Conservation (phyloP, 805 yeast species). For the Saccharomyces mikatae region DNA sequence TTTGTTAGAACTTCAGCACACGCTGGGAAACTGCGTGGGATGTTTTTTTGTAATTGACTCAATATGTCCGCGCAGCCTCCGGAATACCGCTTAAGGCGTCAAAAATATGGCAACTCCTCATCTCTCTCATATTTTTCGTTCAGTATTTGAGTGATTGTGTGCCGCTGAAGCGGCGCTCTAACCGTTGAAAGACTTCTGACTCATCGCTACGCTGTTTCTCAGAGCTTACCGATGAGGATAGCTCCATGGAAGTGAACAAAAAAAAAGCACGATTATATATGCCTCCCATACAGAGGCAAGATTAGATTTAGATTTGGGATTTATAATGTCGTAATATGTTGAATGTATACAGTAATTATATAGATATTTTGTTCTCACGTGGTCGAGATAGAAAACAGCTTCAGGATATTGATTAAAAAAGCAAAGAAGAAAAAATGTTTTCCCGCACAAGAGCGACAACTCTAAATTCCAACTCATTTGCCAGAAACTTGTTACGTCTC, state of each 20-base stretch:
- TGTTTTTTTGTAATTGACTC: neutral
- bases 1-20: neutral
- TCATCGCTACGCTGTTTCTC: neutral
- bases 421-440: slow-evolving; percentile 2
- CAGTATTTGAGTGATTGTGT: neutral
- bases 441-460: slow-evolving; percentile 1
- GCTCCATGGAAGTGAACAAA: neutral
- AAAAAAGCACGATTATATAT: neutral
- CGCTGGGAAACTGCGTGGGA: neutral
- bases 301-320: neutral
- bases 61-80: neutral
- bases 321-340: neutral
- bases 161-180: neutral
- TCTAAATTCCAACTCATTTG: neutral
- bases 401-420: neutral
- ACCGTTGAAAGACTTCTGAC: neutral
- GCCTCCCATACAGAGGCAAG: neutral
- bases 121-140: neutral
- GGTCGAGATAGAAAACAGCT: neutral
- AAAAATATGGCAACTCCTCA: neutral
- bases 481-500: slow-evolving; percentile 6
- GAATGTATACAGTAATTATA: neutral
- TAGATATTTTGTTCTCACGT: neutral
- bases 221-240: neutral
- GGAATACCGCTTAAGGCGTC: neutral